These are phyloP conservation scores for Collybia nuda DNA, from an alignment of 768 basidiomycete genomes.

Conservation along the genomic window DNA sequence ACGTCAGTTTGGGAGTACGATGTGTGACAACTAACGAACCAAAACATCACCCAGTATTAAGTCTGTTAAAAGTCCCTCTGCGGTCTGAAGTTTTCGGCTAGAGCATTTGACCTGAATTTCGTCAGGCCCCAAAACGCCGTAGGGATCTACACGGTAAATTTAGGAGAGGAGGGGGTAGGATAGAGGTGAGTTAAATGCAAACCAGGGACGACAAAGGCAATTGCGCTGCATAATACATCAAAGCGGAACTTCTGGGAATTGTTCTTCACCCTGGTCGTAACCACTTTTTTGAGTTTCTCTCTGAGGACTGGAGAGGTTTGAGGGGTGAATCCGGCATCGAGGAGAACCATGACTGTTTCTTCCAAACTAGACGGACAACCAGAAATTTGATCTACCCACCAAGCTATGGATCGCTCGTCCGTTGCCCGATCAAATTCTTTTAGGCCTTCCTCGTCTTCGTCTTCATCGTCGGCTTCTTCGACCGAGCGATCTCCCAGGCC, in stretches of 20 bases:
- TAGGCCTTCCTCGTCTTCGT: constrained; percentile 36
- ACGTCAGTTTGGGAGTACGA: neutral
- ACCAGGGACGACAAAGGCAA: constrained; percentile 66
- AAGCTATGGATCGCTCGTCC: constrained; percentile 51
- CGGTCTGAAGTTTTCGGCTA: constrained; percentile 33
- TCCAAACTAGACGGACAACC: constrained; percentile 62
- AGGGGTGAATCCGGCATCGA: constrained; percentile 63
- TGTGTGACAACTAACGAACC: constrained; percentile 22
- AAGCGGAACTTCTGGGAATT: constrained; percentile 45
- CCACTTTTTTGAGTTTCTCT: constrained; percentile 51
- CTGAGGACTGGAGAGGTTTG: constrained; percentile 44
- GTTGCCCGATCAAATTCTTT: constrained; percentile 21
- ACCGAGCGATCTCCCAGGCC: constrained; percentile 40
- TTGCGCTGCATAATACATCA: constrained; percentile 54
- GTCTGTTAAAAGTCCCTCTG: constrained; percentile 46
- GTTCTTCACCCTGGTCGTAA: constrained; percentile 41
- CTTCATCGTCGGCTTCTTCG: constrained; percentile 38
- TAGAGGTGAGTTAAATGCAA: constrained; percentile 25
- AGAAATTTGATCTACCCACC: constrained; percentile 69
- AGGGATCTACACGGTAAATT: constrained; percentile 42
- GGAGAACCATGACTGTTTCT: constrained; percentile 57
- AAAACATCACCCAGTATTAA: constrained; percentile 57
- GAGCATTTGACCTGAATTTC: constrained; percentile 62
- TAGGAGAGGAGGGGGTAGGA: neutral
- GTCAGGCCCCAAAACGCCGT: constrained; percentile 46